Evolutionary conservation across 2,329 filamentous ascomycete genomes (phyloP).

Genomic region (Rhinocladiella similis): DNA sequence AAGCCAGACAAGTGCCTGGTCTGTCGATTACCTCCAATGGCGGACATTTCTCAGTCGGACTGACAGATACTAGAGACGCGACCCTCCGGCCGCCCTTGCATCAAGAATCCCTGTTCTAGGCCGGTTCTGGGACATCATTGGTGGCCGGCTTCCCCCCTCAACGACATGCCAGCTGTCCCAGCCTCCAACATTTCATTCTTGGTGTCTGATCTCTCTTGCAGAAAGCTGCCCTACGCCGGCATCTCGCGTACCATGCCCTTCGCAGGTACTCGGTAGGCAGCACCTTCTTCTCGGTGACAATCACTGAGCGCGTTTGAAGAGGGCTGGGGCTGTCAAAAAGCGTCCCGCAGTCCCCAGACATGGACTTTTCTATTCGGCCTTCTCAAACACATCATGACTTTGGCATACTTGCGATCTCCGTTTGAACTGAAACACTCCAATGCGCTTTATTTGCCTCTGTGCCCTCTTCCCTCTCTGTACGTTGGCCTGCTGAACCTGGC

Average conservation of each 20-base stretch:
- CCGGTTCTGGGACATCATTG: slow-evolving; percentile 21
- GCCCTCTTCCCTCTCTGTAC: slow-evolving; percentile 27
- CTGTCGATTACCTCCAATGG: slow-evolving; percentile 12
- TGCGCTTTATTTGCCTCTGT: slow-evolving; percentile 25
- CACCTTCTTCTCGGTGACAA: background rate
- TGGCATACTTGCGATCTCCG: slow-evolving; percentile 25
- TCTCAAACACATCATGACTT: slow-evolving; percentile 31
- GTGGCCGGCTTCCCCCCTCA: slow-evolving; percentile 6
- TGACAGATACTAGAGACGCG: slow-evolving; percentile 19
- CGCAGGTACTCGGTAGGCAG: background rate
- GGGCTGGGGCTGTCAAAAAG: slow-evolving; percentile 14
- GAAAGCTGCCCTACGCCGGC: slow-evolving; percentile 2
- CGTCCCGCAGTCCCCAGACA: slow-evolving; percentile 21
- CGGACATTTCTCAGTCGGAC: background rate
- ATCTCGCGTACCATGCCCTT: background rate
- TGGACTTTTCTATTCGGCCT: slow-evolving; percentile 18
- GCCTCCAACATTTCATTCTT: slow-evolving; percentile 28
- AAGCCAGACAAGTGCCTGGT: slow-evolving; percentile 2
- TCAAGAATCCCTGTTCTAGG: slow-evolving; percentile 22
- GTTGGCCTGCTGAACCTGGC: slow-evolving; percentile 19
- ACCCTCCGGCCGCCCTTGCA: slow-evolving; percentile 25
- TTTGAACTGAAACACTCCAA: slow-evolving; percentile 30
- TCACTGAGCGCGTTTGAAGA: slow-evolving; percentile 8
- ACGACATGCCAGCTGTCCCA: slow-evolving; percentile 25
- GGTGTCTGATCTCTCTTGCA: slow-evolving; percentile 17